A percentile compares a stretch with the other conserved stretches of the same genome.
Conservation (phyloP, 441 rosid species). For the Pelargonium fulgidum region DNA sequence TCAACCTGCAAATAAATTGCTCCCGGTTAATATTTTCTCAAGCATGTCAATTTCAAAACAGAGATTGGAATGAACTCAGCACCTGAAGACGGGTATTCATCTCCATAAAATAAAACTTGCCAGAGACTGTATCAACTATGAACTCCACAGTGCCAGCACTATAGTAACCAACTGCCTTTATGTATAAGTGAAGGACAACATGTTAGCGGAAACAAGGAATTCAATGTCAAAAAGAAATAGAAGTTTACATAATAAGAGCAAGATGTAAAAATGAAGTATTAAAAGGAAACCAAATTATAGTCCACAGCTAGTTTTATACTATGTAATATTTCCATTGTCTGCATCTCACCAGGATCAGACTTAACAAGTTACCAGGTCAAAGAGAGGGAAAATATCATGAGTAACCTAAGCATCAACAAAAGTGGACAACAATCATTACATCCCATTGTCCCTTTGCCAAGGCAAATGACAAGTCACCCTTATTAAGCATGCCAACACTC, state of each 20-base stretch:
- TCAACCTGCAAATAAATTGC: constrained; percentile 56
- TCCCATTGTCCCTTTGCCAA: background rate
- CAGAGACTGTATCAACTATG: constrained; percentile 74
- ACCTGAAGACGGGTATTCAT: constrained; percentile 99
- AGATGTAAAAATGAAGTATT: too few species aligned
- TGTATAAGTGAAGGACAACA: constrained; percentile 28
- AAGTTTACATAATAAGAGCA: too few species aligned
- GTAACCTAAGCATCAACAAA: background rate
- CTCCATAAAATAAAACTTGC: constrained; percentile 88
- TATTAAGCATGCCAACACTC: background rate
- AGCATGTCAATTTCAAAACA: constrained; percentile 16
- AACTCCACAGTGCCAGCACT: constrained; percentile 98
- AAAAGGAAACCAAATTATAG: background rate
- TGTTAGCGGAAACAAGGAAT: constrained; percentile 20
- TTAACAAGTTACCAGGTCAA: background rate
- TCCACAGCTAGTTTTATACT: background rate
- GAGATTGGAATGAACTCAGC: constrained; percentile 19
- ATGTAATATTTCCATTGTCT: background rate
- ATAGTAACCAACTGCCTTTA: constrained; percentile 90
- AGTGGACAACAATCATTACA: background rate
- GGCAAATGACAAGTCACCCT: background rate
- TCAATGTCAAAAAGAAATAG: background rate
- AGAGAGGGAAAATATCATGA: constrained; percentile 1
- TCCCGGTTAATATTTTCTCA: constrained; percentile 18
- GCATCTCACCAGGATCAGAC: background rate